Base-by-base conservation (phyloP, 176 grass and related monocot genomes). In the Carex littledalei region DNA sequence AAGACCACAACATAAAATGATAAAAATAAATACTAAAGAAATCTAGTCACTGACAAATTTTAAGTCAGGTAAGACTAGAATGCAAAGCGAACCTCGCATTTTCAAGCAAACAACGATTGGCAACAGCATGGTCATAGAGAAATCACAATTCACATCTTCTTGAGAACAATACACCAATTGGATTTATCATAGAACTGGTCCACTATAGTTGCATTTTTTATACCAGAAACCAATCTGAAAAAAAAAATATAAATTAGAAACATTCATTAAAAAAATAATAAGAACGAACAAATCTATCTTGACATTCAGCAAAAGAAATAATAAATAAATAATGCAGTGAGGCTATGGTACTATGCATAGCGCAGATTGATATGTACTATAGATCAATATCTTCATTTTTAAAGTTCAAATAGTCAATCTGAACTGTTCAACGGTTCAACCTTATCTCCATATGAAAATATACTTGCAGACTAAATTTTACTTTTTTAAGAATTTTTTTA, bases 131-230 rank as follows among this genome's bases (percentile, higher is more conserved):
- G 20, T 63, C n/a, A 63, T 7, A 63, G 60, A 21, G 6, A 63
- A 39, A 39, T 39, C 10, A 21, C 22, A 7, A 59, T 61, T 94
- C 87, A 98, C 74, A 92, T 86, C 88, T 98, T 98, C 81, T 95
- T 76, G 29, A 98, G 91, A 87, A 95, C 91, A 88, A 98, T 86
- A 87, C 96, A 98, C 96, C 93, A 98, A 89, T 98, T 98, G 50
- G 96, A 98, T 90, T 95, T 98, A 87, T 98, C 95, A 62, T 94
- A 98, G 69, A 95, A 95, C 53, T 98, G 91, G 56, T 98, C 91
- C 9, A 87, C 84, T 81, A 94, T 81, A 81, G 83, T 34, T 53
- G 91, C 85, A 86, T 92, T 89, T 63, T 90, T 85, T 85, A 98
- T 92, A 24, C 89, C 90, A 85, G 91, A 85, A 90, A 94, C 91